Conservation (phyloP, 1,284 basidiomycete species). For the Sanghuangporus baumii region DNA sequence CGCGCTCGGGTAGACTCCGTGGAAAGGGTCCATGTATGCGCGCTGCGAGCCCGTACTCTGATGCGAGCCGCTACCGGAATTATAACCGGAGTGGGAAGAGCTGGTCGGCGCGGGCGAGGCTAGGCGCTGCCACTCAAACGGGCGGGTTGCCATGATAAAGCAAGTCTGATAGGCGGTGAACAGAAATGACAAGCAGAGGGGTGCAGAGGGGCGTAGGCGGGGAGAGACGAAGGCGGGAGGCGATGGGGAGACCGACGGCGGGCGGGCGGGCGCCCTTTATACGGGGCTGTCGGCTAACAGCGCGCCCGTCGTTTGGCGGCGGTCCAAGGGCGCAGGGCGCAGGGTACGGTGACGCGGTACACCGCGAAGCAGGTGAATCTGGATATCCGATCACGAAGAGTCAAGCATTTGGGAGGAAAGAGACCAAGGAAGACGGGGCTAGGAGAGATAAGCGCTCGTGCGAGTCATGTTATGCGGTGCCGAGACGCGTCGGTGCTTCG, state of each 20-base stretch:
- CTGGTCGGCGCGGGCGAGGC: neutral
- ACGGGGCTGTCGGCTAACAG: neutral
- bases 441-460: conserved; percentile 2
- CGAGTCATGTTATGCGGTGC: neutral
- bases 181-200: neutral
- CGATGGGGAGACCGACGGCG: neutral
- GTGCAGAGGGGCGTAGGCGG: neutral
- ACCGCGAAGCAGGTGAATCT: neutral
- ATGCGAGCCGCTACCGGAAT: neutral
- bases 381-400: neutral
- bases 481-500: neutral
- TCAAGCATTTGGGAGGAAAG: neutral
- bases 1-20: conserved; percentile 8
- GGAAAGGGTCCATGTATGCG: neutral
- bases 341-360: neutral
- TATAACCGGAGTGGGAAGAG: neutral
- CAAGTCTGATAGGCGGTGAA: neutral
- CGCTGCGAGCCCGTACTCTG: neutral
- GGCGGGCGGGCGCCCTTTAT: neutral
- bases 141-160: neutral
- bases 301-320: neutral
- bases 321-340: neutral
- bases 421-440: neutral
- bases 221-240: neutral
- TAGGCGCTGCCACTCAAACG: neutral